These are phyloP conservation scores for Trichoderma gracile DNA, from an alignment of 2,329 filamentous ascomycete species.

Conservation along the genomic window DNA sequence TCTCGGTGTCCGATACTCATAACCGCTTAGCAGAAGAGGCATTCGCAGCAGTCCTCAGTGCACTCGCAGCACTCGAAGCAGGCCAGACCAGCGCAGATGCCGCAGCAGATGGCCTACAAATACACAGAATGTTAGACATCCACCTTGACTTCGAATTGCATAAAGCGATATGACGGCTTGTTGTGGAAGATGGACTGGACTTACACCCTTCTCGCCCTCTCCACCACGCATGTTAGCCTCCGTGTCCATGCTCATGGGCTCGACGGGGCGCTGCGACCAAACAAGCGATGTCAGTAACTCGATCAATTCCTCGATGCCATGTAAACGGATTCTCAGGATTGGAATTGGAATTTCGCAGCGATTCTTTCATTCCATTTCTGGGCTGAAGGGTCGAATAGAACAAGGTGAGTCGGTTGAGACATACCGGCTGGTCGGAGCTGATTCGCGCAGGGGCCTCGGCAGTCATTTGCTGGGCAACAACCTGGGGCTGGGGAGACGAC, in stretches of 20 bases:
- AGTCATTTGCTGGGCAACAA: slow-evolving; percentile 39
- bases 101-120: slow-evolving; percentile 43
- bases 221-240: slow-evolving; percentile 39
- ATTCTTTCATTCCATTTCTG: background rate
- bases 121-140: background rate
- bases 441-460: slow-evolving; percentile 33
- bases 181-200: background rate
- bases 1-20: background rate
- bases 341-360: background rate
- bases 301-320: background rate
- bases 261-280: slow-evolving; percentile 35
- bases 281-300: background rate
- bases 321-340: too few relatives aligned
- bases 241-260: slow-evolving; percentile 40
- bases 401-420: slow-evolving; percentile 27
- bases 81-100: slow-evolving; percentile 43
- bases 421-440: slow-evolving; percentile 41
- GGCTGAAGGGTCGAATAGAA: background rate
- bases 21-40: slow-evolving; percentile 33
- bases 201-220: slow-evolving; percentile 41
- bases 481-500: slow-evolving; percentile 33
- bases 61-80: slow-evolving; percentile 47
- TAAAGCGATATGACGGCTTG: background rate
- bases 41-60: slow-evolving; percentile 36
- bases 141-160: background rate